Percentiles rank a stretch among this genome's conserved stretches.
Conservation (phyloP, 192 early-diverging fungal species). For the Podila horticola region DNA sequence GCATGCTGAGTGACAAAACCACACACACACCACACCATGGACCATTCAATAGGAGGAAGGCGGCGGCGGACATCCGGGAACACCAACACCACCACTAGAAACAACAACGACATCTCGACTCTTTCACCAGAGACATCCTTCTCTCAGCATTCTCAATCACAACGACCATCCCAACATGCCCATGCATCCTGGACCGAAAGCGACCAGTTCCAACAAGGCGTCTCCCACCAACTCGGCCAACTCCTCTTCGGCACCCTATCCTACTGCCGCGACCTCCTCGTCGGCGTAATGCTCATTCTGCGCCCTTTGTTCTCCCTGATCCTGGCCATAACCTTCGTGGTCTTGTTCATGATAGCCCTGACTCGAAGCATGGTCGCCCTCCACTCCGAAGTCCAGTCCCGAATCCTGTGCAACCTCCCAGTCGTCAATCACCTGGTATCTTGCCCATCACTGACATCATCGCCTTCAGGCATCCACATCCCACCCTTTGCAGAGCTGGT, state of each 20-base stretch:
- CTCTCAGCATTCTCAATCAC: neutral
- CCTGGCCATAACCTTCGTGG: conserved; percentile 2
- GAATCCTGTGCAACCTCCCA: conserved; percentile 21
- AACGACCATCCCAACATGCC: neutral
- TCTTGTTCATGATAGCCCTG: conserved; percentile 1
- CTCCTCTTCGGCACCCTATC: conserved; percentile 6
- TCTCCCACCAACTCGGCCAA: conserved; percentile 17
- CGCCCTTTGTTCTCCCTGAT: conserved; percentile 32
- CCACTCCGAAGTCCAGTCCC: conserved; percentile 20
- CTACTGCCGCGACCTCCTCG: conserved; percentile 19
- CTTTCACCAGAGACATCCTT: neutral
- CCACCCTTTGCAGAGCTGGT: conserved; percentile 63
- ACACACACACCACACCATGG: neutral
- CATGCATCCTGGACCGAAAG: neutral
- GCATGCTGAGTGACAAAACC: neutral
- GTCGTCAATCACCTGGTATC: neutral
- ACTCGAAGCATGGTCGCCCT: conserved; percentile 11
- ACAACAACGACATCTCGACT: neutral
- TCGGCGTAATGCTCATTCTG: conserved; percentile 24
- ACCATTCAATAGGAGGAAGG: neutral
- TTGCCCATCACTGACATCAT: neutral
- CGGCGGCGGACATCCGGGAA: neutral
- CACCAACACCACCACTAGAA: neutral
- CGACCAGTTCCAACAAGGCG: conserved; percentile 3
- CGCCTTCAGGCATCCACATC: conserved; percentile 11